Conservation (phyloP, 768 basidiomycete genomes). For the Coprinopsis cinerea region DNA sequence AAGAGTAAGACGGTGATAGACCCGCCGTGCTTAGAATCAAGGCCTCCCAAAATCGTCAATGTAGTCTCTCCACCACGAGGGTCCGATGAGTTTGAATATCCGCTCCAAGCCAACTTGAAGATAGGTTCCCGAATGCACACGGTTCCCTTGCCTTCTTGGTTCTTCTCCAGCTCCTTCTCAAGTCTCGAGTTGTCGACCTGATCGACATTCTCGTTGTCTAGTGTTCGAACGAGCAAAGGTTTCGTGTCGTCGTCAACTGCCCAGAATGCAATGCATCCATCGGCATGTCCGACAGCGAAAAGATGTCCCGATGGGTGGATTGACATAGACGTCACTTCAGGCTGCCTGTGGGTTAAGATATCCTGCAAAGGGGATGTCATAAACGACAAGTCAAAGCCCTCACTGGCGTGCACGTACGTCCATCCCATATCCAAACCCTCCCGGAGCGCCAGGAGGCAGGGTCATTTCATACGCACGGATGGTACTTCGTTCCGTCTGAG, state of each 20-base stretch:
- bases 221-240: constrained; percentile 68
- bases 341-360: constrained; percentile 63
- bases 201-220: constrained; percentile 50
- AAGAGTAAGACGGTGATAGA: constrained; percentile 69
- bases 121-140: constrained; percentile 58
- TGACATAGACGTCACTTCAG: constrained; percentile 63
- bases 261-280: constrained; percentile 84
- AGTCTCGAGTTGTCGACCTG: constrained; percentile 43
- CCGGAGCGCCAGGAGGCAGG: constrained; percentile 77
- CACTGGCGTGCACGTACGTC: constrained; percentile 47
- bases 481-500: constrained; percentile 42
- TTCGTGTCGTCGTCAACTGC: constrained; percentile 71
- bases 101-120: constrained; percentile 83
- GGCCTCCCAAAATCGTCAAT: constrained; percentile 75
- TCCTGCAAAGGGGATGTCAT: constrained; percentile 32
- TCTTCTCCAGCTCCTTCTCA: constrained; percentile 32
- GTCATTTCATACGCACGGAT: constrained; percentile 62
- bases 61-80: constrained; percentile 67
- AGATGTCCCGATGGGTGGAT: constrained; percentile 73
- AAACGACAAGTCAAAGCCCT: too few species aligned
- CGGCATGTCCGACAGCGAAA: constrained; percentile 75
- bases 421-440: constrained; percentile 58
- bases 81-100: constrained; percentile 61
- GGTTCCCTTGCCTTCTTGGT: constrained; percentile 13
- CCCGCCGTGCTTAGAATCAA: constrained; percentile 41